These are phyloP conservation scores for Metarhizium anisopliae DNA, from an alignment of 2,329 filamentous ascomycete genomes.

Conservation along the genomic window DNA sequence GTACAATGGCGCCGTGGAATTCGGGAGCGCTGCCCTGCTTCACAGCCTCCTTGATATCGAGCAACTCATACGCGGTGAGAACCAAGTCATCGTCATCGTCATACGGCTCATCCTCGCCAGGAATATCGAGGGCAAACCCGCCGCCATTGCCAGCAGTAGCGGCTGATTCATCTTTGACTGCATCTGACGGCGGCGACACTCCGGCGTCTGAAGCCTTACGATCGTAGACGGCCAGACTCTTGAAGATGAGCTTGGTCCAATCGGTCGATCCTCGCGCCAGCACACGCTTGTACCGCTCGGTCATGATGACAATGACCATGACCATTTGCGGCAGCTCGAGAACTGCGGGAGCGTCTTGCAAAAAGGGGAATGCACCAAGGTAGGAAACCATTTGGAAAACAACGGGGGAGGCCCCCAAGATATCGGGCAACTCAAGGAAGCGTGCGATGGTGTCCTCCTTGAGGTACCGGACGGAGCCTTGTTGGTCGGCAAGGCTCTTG, in stretches of 20 bases:
- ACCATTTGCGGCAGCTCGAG: slow-evolving; percentile 61
- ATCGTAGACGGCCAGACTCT: slow-evolving; percentile 64
- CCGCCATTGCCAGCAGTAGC: slow-evolving; percentile 11
- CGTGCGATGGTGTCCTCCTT: slow-evolving; percentile 60
- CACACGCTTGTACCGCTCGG: slow-evolving; percentile 57
- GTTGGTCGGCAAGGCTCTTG: slow-evolving; percentile 55
- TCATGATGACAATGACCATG: slow-evolving; percentile 65
- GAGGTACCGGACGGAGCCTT: slow-evolving; percentile 54
- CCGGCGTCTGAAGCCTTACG: slow-evolving; percentile 35
- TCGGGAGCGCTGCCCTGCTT: slow-evolving; percentile 40
- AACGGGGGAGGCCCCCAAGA: slow-evolving; percentile 56
- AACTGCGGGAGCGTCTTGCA: slow-evolving; percentile 60
- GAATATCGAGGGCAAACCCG: slow-evolving; percentile 39
- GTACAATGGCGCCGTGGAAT: slow-evolving; percentile 59
- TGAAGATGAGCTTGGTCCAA: slow-evolving; percentile 58
- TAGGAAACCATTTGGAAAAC: slow-evolving; percentile 65
- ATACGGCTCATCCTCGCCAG: slow-evolving; percentile 33
- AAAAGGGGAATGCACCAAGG: slow-evolving; percentile 65
- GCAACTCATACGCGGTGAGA: slow-evolving; percentile 57
- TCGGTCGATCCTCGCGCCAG: slow-evolving; percentile 48
- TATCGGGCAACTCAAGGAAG: slow-evolving; percentile 66
- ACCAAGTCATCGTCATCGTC: slow-evolving; percentile 51
- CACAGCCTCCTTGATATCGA: slow-evolving; percentile 55
- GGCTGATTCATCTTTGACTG: background rate
- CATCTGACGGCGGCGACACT: background rate